These are phyloP conservation scores for Camellia granthamiana DNA, from an alignment of 148 eudicot genomes.

Conservation along the genomic window DNA sequence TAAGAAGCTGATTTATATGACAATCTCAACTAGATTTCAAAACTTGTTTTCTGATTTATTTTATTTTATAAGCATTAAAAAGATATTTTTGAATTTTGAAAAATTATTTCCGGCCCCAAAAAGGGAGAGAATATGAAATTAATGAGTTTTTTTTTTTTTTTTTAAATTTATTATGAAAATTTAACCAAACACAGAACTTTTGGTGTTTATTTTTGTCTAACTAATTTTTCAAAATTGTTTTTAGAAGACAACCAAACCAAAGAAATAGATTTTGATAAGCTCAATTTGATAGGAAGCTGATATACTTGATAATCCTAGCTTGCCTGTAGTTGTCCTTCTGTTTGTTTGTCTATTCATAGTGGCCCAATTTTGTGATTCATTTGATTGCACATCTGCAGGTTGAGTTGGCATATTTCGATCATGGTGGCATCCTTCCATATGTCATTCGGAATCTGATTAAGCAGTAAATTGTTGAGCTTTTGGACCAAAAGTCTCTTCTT, in stretches of 20 bases:
- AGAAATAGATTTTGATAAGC: not conserved
- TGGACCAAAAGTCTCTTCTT: not conserved
- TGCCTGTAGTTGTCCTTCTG: not conserved
- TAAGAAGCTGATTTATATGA: too few species aligned
- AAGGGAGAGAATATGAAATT: too few species aligned
- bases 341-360: not conserved
- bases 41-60: too few species aligned
- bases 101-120: too few species aligned
- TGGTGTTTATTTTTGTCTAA: too few species aligned
- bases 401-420: conserved; percentile 88
- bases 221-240: not conserved
- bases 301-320: not conserved
- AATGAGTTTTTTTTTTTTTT: too few species aligned
- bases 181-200: too few species aligned
- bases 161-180: too few species aligned
- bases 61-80: too few species aligned
- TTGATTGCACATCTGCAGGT: conserved; percentile 45
- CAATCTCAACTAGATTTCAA: too few species aligned
- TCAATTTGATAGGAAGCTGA: not conserved
- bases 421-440: conserved; percentile 91
- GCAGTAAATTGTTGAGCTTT: conserved; percentile 29
- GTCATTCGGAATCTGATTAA: conserved; percentile 74
- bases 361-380: not conserved
- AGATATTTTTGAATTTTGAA: too few species aligned
- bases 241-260: not conserved